A percentile compares a stretch with the other conserved stretches of the same genome.
These are phyloP conservation scores for Eucalyptus caleyi DNA, from an alignment of 345 rosid species.

Conservation along the genomic window DNA sequence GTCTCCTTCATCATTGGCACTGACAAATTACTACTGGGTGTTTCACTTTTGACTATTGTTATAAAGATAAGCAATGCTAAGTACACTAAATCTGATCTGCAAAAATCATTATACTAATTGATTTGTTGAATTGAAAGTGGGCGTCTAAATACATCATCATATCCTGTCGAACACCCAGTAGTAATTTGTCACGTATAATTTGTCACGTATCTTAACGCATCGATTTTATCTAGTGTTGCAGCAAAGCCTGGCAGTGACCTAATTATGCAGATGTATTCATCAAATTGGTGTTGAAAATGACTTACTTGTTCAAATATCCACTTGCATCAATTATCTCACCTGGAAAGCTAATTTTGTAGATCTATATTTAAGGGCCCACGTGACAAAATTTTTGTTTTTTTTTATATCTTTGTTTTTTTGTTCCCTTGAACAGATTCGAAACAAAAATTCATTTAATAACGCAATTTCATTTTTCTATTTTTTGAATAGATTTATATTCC, in stretches of 20 bases:
- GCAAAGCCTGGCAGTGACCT: background rate
- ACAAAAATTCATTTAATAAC: too few species aligned
- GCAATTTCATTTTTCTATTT: background rate
- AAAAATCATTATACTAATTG: background rate
- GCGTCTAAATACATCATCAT: background rate
- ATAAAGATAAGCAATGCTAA: background rate
- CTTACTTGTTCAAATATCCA: background rate
- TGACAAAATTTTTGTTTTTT: too few species aligned
- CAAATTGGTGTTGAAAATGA: background rate
- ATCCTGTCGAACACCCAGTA: background rate
- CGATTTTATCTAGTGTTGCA: background rate
- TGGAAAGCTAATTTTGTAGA: background rate
- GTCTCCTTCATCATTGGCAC: background rate
- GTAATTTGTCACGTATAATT: background rate
- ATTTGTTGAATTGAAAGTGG: background rate
- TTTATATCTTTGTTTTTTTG: too few species aligned
- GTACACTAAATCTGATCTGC: background rate
- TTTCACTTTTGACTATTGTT: background rate
- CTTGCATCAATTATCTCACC: background rate
- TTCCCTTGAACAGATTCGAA: too few species aligned
- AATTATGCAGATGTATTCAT: background rate
- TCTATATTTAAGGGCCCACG: background rate
- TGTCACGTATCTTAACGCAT: background rate
- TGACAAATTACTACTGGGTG: too few species aligned
- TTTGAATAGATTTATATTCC: fast-evolving